Conservation (phyloP, 2,329 filamentous ascomycete species). For the Penicillium corylophilum region DNA sequence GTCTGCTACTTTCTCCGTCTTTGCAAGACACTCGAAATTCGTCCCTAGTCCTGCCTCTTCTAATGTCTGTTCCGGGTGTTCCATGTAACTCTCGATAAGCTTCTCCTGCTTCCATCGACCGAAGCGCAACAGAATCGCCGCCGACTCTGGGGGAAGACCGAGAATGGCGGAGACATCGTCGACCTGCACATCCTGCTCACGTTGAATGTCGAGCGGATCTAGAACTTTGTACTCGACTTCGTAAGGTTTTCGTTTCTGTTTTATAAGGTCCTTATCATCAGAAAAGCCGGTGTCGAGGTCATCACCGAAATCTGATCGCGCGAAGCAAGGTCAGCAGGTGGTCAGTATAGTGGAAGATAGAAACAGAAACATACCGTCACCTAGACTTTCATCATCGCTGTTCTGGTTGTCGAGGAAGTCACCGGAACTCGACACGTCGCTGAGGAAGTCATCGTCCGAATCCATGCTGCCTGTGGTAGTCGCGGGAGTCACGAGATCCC, state of each 20-base stretch:
- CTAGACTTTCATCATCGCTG: slow-evolving; percentile 65
- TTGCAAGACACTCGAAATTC: slow-evolving; percentile 60
- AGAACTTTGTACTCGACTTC: slow-evolving; percentile 83
- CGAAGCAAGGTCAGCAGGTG: slow-evolving; percentile 4
- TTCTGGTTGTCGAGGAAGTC: slow-evolving; percentile 65
- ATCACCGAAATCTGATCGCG: slow-evolving; percentile 52
- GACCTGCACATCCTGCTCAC: slow-evolving; percentile 81
- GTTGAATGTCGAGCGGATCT: slow-evolving; percentile 75
- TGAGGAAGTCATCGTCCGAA: slow-evolving; percentile 93
- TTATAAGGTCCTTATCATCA: slow-evolving; percentile 69
- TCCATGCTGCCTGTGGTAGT: slow-evolving; percentile 68
- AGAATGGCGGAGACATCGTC: slow-evolving; percentile 89
- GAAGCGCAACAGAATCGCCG: slow-evolving; percentile 84
- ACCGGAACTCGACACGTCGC: slow-evolving; percentile 73
- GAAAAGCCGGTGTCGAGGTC: slow-evolving; percentile 61
- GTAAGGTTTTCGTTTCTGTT: slow-evolving; percentile 71
- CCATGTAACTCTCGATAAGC: slow-evolving; percentile 95
- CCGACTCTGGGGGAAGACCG: slow-evolving; percentile 82
- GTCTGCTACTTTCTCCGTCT: slow-evolving; percentile 67
- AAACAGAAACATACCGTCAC: slow-evolving; percentile 36
- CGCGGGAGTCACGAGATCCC: slow-evolving; percentile 42
- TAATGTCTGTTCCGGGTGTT: slow-evolving; percentile 73
- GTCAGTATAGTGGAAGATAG: background rate
- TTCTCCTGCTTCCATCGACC: slow-evolving; percentile 96
- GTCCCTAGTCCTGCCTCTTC: slow-evolving; percentile 80